Evolutionary conservation across 352 stramenopile species (phyloP).

Genomic region (Phytophthora rubi): DNA sequence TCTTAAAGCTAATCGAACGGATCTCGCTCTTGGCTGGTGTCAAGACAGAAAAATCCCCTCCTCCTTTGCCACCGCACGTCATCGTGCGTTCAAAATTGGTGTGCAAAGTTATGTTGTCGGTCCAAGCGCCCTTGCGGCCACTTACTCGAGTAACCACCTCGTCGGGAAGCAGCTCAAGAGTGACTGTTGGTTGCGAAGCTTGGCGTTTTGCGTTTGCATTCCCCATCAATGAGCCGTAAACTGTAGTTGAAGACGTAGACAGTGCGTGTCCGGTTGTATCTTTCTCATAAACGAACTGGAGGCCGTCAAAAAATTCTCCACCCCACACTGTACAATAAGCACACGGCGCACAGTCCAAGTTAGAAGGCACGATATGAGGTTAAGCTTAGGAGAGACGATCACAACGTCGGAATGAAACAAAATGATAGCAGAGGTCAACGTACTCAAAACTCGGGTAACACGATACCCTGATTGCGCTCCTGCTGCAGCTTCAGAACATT

Average conservation of each 20-base stretch:
- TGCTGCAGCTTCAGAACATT: slow-evolving; percentile 41
- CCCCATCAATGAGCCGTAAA: slow-evolving; percentile 52
- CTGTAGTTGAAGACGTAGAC: not conserved
- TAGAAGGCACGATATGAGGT: slow-evolving; percentile 3
- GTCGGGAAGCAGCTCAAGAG: slow-evolving; percentile 47
- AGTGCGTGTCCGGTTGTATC: not conserved
- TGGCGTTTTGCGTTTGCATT: slow-evolving; percentile 47
- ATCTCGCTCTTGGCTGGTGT: slow-evolving; percentile 50
- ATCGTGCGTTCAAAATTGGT: slow-evolving; percentile 75
- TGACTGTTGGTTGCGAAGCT: slow-evolving; percentile 39
- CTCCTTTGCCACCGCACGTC: slow-evolving; percentile 64
- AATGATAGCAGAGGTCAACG: slow-evolving; percentile 17
- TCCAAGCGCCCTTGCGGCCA: slow-evolving; percentile 82
- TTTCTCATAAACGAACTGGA: slow-evolving; percentile 65
- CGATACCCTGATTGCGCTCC: slow-evolving; percentile 54
- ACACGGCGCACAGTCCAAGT: slow-evolving; percentile 13
- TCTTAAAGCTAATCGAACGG: slow-evolving; percentile 62
- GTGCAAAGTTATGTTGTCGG: slow-evolving; percentile 58
- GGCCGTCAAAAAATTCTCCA: slow-evolving; percentile 70
- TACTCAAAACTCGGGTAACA: slow-evolving; percentile 61
- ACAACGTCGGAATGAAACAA: not conserved
- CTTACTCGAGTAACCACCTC: slow-evolving; percentile 59
- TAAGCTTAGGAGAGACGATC: too few species aligned
- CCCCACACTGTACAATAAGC: slow-evolving; percentile 67
- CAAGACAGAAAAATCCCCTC: slow-evolving; percentile 55